Conservation (phyloP, 805 yeast species). For the Starmerella bombi region DNA sequence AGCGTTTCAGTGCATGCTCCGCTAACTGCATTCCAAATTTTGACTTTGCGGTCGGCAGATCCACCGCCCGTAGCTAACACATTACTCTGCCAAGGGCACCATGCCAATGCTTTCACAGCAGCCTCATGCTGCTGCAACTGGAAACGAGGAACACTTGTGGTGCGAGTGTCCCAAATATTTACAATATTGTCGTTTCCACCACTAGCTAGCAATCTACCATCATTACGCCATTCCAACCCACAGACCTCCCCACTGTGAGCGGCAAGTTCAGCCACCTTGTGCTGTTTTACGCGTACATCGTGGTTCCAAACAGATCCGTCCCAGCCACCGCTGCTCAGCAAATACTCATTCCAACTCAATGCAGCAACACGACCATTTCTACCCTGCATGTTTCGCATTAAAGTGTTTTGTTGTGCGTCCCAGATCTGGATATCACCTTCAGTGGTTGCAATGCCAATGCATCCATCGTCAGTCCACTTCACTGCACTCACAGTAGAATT, state of each 20-base stretch:
- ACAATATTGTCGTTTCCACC: constrained; percentile 94
- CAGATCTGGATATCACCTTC: constrained; percentile 83
- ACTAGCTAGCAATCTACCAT: constrained; percentile 73
- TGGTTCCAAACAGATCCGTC: constrained; percentile 75
- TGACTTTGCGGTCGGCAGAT: constrained; percentile 71
- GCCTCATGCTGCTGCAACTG: constrained; percentile 73
- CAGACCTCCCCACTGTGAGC: constrained; percentile 83
- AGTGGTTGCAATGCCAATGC: constrained; percentile 62
- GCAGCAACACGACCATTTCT: constrained; percentile 68
- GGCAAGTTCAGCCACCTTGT: constrained; percentile 46
- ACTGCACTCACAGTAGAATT: constrained; percentile 48
- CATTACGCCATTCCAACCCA: constrained; percentile 72
- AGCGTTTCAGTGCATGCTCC: constrained; percentile 78
- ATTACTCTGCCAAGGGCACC: constrained; percentile 81
- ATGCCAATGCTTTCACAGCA: constrained; percentile 86
- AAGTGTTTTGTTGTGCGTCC: constrained; percentile 72
- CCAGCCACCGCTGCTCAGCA: constrained; percentile 75
- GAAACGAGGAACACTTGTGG: constrained; percentile 49
- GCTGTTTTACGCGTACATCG: constrained; percentile 77
- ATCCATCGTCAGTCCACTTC: constrained; percentile 84
- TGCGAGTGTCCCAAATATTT: constrained; percentile 82
- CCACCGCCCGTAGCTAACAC: constrained; percentile 97
- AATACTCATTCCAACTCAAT: constrained; percentile 72
- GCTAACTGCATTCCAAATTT: constrained; percentile 89
- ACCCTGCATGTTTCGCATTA: constrained; percentile 64